Evolutionary conservation across 2,329 filamentous ascomycete species (phyloP).

Genomic region (Epichloe glyceriae): DNA sequence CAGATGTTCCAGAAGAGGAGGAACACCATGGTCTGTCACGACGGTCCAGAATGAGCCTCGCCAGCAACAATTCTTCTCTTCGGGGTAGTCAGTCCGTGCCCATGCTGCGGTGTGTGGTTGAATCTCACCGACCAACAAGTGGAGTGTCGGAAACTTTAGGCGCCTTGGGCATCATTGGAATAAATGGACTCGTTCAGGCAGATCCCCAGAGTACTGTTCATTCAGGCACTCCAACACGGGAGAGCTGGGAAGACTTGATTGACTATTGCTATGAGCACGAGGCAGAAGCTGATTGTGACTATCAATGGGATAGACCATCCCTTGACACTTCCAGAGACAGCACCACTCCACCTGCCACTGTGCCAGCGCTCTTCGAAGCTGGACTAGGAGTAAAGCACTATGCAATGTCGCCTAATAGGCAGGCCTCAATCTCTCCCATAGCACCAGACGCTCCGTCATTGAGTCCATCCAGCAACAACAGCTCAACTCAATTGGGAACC

Average conservation of each 20-base stretch:
- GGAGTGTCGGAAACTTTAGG: slow-evolving; percentile 41
- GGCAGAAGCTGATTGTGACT: slow-evolving; percentile 53
- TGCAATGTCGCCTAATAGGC: slow-evolving; percentile 7
- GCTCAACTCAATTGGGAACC: slow-evolving; percentile 22
- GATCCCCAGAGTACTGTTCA: slow-evolving; percentile 15
- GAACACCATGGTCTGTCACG: slow-evolving; percentile 30
- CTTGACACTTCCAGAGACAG: slow-evolving; percentile 25
- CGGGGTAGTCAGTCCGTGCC: slow-evolving; percentile 44
- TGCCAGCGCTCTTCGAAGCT: slow-evolving; percentile 14
- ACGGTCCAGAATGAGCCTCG: slow-evolving; percentile 30
- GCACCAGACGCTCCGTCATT: slow-evolving; percentile 32
- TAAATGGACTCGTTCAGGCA: neutral
- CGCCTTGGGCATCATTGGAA: slow-evolving; percentile 25
- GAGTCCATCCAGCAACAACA: slow-evolving; percentile 33
- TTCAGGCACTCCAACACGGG: slow-evolving; percentile 13
- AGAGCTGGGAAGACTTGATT: slow-evolving; percentile 56
- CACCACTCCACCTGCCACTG: slow-evolving; percentile 11
- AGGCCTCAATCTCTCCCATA: slow-evolving; percentile 15
- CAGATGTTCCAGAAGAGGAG: slow-evolving; percentile 52
- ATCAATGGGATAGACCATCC: slow-evolving; percentile 49
- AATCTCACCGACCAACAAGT: slow-evolving; percentile 30
- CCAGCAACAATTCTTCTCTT: slow-evolving; percentile 38
- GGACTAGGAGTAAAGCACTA: slow-evolving; percentile 11
- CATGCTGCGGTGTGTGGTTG: slow-evolving; percentile 32
- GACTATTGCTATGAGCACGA: slow-evolving; percentile 61